These are phyloP conservation scores for Xylaria sp. DNA, from an alignment of 2,329 filamentous ascomycete species.

Conservation along the genomic window DNA sequence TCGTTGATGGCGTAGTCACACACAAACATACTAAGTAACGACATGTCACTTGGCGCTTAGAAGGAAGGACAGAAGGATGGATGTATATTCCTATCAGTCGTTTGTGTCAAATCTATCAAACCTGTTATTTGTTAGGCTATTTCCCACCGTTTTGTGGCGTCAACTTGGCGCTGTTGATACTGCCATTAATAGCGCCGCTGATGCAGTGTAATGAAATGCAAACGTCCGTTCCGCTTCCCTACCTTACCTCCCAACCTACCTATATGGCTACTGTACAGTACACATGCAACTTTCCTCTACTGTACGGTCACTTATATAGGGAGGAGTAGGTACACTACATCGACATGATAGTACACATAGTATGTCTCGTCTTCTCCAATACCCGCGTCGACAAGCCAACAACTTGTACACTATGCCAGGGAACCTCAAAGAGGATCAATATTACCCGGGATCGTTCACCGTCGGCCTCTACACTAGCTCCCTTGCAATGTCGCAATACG, in stretches of 20 bases:
- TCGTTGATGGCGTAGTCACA: not conserved
- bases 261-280: not conserved
- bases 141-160: conserved; percentile 18
- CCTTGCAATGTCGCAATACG: conserved; percentile 28
- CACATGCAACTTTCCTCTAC: not conserved
- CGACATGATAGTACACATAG: not conserved
- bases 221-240: conserved; percentile 3
- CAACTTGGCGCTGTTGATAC: conserved; percentile 11
- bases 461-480: conserved; percentile 14
- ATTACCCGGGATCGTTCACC: conserved; percentile 8
- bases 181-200: conserved; percentile 16
- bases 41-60: not conserved
- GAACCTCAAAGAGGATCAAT: conserved; percentile 7
- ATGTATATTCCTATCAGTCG: not conserved
- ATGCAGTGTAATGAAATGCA: conserved; percentile 14
- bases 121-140: not conserved
- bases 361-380: not conserved
- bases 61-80: not conserved
- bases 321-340: not conserved
- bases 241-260: not conserved
- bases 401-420: not conserved
- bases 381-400: too few species aligned
- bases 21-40: not conserved
- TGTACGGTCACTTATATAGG: not conserved
- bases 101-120: conserved; percentile 1